These are phyloP conservation scores for Candida multigemmis DNA, from an alignment of 805 yeast genomes.

Conservation along the genomic window DNA sequence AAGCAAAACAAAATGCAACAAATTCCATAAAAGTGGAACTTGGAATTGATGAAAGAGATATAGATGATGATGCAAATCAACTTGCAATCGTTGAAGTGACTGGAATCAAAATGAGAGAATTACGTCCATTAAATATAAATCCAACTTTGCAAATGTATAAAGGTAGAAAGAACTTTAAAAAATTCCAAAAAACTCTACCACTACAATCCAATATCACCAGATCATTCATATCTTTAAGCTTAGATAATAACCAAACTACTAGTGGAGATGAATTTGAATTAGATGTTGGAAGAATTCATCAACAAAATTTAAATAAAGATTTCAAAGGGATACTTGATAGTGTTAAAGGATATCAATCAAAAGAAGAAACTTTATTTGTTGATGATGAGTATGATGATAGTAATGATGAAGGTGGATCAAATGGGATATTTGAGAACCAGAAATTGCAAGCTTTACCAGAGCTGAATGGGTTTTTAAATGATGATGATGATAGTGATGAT, in stretches of 20 bases:
- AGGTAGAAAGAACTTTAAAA: slow-evolving; percentile 21
- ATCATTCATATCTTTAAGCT: slow-evolving; percentile 7
- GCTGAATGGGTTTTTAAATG: slow-evolving; percentile 6
- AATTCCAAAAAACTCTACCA: slow-evolving; percentile 14
- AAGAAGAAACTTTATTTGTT: too few species aligned
- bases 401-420: too few species aligned
- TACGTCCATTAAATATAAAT: slow-evolving; percentile 1
- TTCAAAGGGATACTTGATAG: too few species aligned
- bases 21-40: slow-evolving; percentile 13
- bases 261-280: too few species aligned
- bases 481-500: slow-evolving; percentile 20
- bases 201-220: slow-evolving; percentile 10
- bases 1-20: slow-evolving; percentile 14
- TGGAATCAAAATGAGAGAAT: slow-evolving; percentile 9
- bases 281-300: too few species aligned
- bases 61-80: slow-evolving; percentile 9
- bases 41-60: slow-evolving; percentile 11
- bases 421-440: neutral
- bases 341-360: too few species aligned
- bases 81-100: slow-evolving; percentile 23
- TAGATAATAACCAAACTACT: too few species aligned
- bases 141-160: slow-evolving; percentile 1
- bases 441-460: neutral
- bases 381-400: too few species aligned
- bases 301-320: too few species aligned